Percentiles rank a stretch among this genome's conserved stretches.
These are phyloP conservation scores for Euryodendron excelsum DNA, from an alignment of 148 eudicot genomes.

Conservation along the genomic window DNA sequence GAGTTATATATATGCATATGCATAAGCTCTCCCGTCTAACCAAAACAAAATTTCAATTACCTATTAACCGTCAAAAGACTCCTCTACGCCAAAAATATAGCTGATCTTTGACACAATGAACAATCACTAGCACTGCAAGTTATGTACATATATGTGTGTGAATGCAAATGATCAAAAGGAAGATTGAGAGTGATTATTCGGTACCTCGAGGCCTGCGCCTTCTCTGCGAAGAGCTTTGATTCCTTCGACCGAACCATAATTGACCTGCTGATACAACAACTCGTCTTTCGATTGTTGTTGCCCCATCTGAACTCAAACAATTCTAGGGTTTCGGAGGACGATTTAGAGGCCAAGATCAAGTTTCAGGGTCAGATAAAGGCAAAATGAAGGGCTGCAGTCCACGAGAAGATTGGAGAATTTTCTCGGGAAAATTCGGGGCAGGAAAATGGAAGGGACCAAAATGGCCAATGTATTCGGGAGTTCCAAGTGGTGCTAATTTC, in stretches of 20 bases:
- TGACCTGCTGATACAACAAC: conserved; percentile 75
- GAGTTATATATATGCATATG: too few relatives aligned
- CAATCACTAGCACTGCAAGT: too few relatives aligned
- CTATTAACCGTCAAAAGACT: too few relatives aligned
- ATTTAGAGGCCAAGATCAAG: not conserved
- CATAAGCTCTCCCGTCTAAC: not conserved
- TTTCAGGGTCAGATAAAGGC: not conserved
- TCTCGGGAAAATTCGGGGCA: not conserved
- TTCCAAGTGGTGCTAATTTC: too few relatives aligned
- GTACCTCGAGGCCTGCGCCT: conserved; percentile 94
- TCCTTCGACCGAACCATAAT: conserved; percentile 59
- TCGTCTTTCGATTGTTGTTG: conserved; percentile 83
- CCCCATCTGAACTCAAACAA: conserved; percentile 49
- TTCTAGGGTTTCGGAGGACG: not conserved
- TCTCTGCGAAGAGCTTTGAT: conserved; percentile 68
- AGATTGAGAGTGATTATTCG: not conserved
- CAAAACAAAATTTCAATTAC: too few relatives aligned
- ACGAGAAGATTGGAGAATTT: conserved; percentile 7
- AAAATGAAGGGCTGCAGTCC: not conserved
- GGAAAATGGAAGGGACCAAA: not conserved
- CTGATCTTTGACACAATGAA: too few relatives aligned
- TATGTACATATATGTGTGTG: too few relatives aligned
- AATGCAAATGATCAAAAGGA: not conserved
- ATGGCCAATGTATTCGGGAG: not conserved
- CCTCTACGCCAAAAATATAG: too few relatives aligned